Base-by-base conservation (phyloP, 1,284 basidiomycete genomes). In the Psilocybe mexicana region DNA sequence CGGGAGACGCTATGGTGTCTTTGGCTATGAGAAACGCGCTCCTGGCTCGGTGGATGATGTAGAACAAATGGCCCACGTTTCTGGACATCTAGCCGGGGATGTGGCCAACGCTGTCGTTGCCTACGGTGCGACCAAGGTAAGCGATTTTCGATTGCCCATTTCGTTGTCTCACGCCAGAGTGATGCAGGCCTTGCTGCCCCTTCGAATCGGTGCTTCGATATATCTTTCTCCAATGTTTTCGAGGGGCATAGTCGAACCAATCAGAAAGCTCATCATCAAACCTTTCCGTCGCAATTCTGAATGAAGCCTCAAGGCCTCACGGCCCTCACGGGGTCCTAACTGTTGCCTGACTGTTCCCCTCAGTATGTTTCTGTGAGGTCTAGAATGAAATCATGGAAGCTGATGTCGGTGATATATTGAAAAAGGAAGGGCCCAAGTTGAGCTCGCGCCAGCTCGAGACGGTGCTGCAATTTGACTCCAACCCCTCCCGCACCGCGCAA, bases 121-220 rank as follows among this genome's bases (percentile, higher is more conserved):
- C 0, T 98, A 96, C 70, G 87, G 87, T 1, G 76, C 85, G 5
- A 90, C 90, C 59, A 98, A 96, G 82, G 93, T 91, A 68, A 52
- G 79, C 38, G 33, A 6, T 11, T 48, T 25, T 7, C 3, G 49
- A 14, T 3, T 6, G 6, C 26, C 40, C 43, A 23, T 55, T 57
- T 60, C 36, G 24, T 54, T 42, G 58, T 52, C 50, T 24, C 57
- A 47, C 50, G 43, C 49, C 52, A 57, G 54, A 40, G 6, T 48
- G 23, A 11, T 14, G 3, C 63, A 95, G 93, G 90, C 90, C 0
- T 72, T 94, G 11, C 68, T 93, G 2, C 92, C 94, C 1, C 69
- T 90, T 18, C 84, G 94, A 6, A 83, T 96, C 61, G 91, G 83
- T 0, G 68, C 86, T 1, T 93, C 91, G 1, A 63, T 95, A 30